phyloP scores from a whole-genome alignment of 179 eudicot species.

The Beta lomatogona region DNA sequence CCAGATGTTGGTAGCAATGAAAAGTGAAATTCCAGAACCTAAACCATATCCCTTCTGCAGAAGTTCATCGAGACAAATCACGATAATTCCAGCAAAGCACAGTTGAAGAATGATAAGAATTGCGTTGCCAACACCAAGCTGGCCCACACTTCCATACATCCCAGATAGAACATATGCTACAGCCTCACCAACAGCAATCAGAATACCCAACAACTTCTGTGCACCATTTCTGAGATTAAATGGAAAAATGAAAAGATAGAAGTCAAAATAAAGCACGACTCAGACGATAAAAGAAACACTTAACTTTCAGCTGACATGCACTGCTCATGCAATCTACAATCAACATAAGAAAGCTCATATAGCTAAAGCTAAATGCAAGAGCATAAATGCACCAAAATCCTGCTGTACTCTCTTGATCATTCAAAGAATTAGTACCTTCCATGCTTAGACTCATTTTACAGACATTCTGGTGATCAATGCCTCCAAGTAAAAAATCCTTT shows the following conservation, averaged over 20 bases:
- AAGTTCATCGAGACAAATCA: conserved; percentile 83
- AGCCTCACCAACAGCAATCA: conserved; percentile 86
- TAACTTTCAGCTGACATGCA: background rate
- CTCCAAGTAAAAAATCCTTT: background rate
- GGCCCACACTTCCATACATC: conserved; percentile 81
- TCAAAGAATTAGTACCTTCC: background rate
- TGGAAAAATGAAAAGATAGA: background rate
- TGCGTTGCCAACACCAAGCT: conserved; percentile 84
- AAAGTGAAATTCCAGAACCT: conserved; percentile 87
- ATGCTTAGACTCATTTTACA: background rate
- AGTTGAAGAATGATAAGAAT: conserved; percentile 77
- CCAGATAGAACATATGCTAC: conserved; percentile 90
- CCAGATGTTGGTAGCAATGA: conserved; percentile 92
- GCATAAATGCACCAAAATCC: background rate
- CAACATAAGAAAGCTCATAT: background rate
- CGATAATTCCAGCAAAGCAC: conserved; percentile 80
- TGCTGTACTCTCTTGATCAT: background rate
- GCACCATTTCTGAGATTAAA: conserved; percentile 59
- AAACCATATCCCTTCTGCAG: conserved; percentile 95
- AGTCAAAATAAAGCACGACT: background rate
- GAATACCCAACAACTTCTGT: conserved; percentile 77
- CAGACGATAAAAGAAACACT: background rate
- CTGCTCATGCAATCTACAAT: background rate
- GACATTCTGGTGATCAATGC: background rate
- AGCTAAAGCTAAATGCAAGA: background rate